Conservation (phyloP, 2,329 filamentous ascomycete species). For the Aspergillus luchuensis region DNA sequence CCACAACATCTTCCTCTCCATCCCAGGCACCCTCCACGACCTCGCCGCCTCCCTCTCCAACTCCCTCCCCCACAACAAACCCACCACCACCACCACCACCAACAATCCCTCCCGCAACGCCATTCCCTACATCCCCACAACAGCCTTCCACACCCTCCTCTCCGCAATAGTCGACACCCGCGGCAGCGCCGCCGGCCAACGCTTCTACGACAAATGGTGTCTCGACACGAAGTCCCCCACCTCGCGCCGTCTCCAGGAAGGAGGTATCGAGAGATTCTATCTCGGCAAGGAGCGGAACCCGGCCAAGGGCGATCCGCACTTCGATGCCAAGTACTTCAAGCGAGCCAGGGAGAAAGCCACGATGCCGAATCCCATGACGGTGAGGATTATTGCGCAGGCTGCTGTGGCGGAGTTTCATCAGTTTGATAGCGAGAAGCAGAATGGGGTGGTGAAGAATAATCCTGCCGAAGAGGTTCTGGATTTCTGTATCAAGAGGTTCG, state of each 20-base stretch:
- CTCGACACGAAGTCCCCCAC: slow-evolving; percentile 28
- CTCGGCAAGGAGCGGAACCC: slow-evolving; percentile 25
- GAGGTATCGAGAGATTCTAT: slow-evolving; percentile 33
- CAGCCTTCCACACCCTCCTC: slow-evolving; percentile 56
- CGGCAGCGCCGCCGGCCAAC: slow-evolving; percentile 51
- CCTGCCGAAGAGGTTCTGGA: slow-evolving; percentile 30
- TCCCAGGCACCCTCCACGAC: slow-evolving; percentile 35
- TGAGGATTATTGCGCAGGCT: slow-evolving; percentile 40
- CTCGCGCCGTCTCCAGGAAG: slow-evolving; percentile 26
- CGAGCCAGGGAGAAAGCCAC: slow-evolving; percentile 32
- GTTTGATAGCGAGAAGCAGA: neutral
- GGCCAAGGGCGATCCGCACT: slow-evolving; percentile 27
- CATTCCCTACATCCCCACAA: slow-evolving; percentile 34
- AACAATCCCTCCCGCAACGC: slow-evolving; percentile 16
- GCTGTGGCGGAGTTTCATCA: slow-evolving; percentile 34
- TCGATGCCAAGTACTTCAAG: slow-evolving; percentile 28
- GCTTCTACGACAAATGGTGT: slow-evolving; percentile 54
- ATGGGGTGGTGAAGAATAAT: neutral
- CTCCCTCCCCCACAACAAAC: slow-evolving; percentile 11
- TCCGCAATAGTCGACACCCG: slow-evolving; percentile 55
- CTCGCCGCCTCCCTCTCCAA: slow-evolving; percentile 26
- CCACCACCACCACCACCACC: neutral
- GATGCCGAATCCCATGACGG: slow-evolving; percentile 37
- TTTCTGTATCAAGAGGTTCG: slow-evolving; percentile 38
- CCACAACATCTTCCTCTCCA: slow-evolving; percentile 32